Evolutionary conservation across 805 yeast genomes (phyloP), one percentile per base, ranked within the genome.

Genomic region (Ogataea minuta): DNA sequence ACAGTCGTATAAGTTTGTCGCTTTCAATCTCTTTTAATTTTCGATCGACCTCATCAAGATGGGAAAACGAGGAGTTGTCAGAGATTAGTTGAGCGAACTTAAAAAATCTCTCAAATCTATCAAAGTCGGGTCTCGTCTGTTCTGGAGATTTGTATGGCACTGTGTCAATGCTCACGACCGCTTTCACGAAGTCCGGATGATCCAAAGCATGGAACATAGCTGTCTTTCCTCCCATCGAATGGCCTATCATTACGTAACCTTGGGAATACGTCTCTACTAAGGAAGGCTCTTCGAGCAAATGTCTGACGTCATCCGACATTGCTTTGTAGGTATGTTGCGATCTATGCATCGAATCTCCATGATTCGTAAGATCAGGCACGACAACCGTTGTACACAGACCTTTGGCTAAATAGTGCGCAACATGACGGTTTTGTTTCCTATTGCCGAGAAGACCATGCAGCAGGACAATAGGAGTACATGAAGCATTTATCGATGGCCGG

Each of bases 181-280:
- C 71, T 73, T 70, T 29, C 67, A 70, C 78, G 5, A 77, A 45
- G 1, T 77, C 73, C 0, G 91, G 91, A 26, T 75, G 68, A 36
- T 84, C 65, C 37, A 93, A 62, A 0, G 87, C 84, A 17, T 84
- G 70, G 0, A 88, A 82, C 96, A 93, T 87, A 10, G 84, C 96
- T 0, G 89, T 74, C 56, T 93, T 90, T 3, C 95, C 98, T 4
- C 99, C 99, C 93, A 85, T 83, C 0, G 91, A 84, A 57, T 84
- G 93, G 1, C 95, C 95, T 38, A 64, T 47, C 13, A 84, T 59
- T 14, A 84, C 50, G 12, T 82, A 73, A 1, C 81, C 79, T 36
- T 70, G 67, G n/a, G 44, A 29, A 17, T 43, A 40, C 9, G 29
- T 14, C 6, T 9, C 16, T 4, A 7, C 11, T 13, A 37, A 13